Conservation (phyloP, 345 rosid species). For the Hirschfeldia incana region DNA sequence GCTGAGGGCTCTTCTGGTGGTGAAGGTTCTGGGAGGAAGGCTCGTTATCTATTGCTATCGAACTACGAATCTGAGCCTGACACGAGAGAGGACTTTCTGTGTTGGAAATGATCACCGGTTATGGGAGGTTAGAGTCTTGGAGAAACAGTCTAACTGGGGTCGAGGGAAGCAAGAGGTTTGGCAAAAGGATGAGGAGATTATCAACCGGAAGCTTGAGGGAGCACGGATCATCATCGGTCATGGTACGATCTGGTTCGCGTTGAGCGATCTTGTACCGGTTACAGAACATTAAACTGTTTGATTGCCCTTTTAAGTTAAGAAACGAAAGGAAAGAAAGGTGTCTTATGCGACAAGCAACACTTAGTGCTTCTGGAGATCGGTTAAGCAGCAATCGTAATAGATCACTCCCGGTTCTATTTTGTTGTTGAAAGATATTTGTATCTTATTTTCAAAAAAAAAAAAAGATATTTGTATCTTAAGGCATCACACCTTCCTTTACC, state of each 20-base stretch:
- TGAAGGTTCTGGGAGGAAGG: slow-evolving; percentile 44
- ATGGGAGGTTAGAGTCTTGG: slow-evolving; percentile 34
- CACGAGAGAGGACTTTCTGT: slow-evolving; percentile 58
- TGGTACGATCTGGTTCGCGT: slow-evolving; percentile 60
- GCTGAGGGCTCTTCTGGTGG: slow-evolving; percentile 38
- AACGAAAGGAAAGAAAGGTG: not conserved
- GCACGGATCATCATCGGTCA: slow-evolving; percentile 46
- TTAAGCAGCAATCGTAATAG: not conserved
- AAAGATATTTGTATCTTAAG: too few relatives aligned
- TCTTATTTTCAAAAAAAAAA: too few relatives aligned
- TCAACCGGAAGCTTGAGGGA: slow-evolving; percentile 73
- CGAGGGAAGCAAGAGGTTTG: slow-evolving; percentile 64
- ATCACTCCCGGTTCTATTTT: slow-evolving; percentile 12
- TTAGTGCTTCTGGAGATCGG: slow-evolving; percentile 13
- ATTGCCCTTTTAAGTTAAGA: not conserved
- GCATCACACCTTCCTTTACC: not conserved
- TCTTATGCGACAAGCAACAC: slow-evolving; percentile 19
- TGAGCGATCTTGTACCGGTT: slow-evolving; percentile 35
- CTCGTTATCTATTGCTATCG: slow-evolving; percentile 42
- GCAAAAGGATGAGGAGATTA: slow-evolving; percentile 65
- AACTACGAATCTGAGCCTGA: slow-evolving; percentile 62
- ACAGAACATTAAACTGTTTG: not conserved
- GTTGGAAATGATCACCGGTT: slow-evolving; percentile 53
- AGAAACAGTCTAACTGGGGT: slow-evolving; percentile 72
- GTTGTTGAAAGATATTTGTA: slow-evolving; percentile 26